Evolutionary conservation across 2,329 filamentous ascomycete species (phyloP).

Genomic region (Ophiostoma sp.): DNA sequence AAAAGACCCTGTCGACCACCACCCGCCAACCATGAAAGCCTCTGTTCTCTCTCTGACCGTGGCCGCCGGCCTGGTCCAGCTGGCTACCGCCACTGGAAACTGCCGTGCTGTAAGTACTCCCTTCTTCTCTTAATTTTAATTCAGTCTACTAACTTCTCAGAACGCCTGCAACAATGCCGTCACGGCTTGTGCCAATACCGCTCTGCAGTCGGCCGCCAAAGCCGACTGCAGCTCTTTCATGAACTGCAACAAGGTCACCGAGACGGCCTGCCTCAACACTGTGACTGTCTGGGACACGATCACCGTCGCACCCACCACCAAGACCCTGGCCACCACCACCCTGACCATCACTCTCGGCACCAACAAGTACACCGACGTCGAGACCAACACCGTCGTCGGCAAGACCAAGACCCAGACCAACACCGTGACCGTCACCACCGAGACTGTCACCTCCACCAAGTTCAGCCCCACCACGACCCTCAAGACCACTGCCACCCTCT

Average conservation of each 20-base stretch:
- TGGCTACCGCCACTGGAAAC: slow-evolving; percentile 5
- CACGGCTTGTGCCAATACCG: slow-evolving; percentile 9
- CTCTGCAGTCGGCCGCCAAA: neutral
- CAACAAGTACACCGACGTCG: neutral
- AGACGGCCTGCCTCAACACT: neutral
- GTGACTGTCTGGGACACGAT: neutral
- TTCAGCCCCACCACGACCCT: neutral
- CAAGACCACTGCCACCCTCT: neutral
- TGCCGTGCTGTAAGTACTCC: slow-evolving; percentile 15
- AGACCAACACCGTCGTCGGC: slow-evolving; percentile 5
- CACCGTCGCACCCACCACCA: neutral
- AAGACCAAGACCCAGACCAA: neutral
- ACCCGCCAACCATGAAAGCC: slow-evolving; percentile 4
- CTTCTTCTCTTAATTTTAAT: neutral
- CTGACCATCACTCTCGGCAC: neutral
- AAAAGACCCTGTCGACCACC: neutral
- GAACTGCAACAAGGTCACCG: slow-evolving; percentile 17
- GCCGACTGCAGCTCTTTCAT: slow-evolving; percentile 28
- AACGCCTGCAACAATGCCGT: slow-evolving; percentile 27
- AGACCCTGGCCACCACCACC: slow-evolving; percentile 15
- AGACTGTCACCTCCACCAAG: neutral
- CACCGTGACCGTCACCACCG: neutral
- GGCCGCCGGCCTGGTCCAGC: slow-evolving; percentile 17
- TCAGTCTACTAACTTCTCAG: neutral
- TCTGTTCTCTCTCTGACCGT: neutral